Conservation (phyloP, 2,329 filamentous ascomycete genomes). For the Sclerotinia trifoliorum region DNA sequence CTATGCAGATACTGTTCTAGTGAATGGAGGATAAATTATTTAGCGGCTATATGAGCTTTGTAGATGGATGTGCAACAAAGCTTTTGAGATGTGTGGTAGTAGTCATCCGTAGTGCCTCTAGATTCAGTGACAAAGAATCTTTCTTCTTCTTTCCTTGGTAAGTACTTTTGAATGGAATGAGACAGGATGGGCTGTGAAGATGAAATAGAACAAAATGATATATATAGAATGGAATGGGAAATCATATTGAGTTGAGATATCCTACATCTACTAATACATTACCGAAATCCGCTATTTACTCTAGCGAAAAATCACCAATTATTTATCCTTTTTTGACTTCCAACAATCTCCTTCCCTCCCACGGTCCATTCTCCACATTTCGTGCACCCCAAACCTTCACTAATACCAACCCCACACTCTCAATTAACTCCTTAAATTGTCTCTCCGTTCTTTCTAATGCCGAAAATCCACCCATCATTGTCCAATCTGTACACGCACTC, state of each 20-base stretch:
- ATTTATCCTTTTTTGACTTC: conserved; percentile 4
- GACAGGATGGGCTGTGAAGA: no score
- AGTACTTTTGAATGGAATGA: no score
- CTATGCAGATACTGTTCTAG: background rate
- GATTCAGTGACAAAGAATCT: no score
- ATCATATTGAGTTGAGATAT: background rate
- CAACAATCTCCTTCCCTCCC: conserved; percentile 15
- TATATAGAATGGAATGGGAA: no score
- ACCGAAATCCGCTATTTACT: no score
- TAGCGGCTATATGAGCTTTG: background rate
- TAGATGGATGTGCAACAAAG: no score
- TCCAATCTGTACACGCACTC: conserved; percentile 7
- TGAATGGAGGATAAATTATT: background rate
- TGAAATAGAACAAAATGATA: no score
- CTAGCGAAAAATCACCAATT: no score
- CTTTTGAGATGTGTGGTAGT: no score
- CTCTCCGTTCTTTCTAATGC: conserved; percentile 10
- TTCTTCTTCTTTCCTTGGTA: no score
- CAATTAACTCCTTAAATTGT: conserved; percentile 10
- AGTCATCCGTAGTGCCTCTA: no score
- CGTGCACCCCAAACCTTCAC: background rate
- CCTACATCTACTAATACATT: background rate
- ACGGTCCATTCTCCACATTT: background rate
- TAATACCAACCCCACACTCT: background rate
- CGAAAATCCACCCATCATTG: conserved; percentile 16